A percentile compares a stretch with the other conserved stretches of the same genome.
phyloP scores from a whole-genome alignment of 2,329 filamentous ascomycete species.

The Pseudovirgaria hyperparasitica region DNA sequence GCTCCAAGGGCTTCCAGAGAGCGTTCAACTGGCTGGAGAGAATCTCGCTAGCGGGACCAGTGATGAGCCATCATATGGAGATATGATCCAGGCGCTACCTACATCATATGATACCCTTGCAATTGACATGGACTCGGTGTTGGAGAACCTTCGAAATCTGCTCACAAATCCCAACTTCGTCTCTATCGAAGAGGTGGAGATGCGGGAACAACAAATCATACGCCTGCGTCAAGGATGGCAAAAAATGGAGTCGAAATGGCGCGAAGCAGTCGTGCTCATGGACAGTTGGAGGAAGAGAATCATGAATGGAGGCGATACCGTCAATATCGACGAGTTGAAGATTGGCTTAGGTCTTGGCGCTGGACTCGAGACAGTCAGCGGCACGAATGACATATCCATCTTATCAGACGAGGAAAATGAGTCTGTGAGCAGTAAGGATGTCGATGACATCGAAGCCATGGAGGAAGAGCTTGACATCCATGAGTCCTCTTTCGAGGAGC shows the following conservation, averaged over 20 bases:
- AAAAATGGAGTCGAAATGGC: constrained; percentile 85
- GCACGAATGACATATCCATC: constrained; percentile 5
- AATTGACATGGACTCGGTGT: constrained; percentile 58
- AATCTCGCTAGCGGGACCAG: constrained; percentile 15
- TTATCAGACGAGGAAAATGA: constrained; percentile 25
- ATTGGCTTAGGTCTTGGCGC: constrained; percentile 50
- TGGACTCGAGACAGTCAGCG: constrained; percentile 18
- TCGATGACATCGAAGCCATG: constrained; percentile 9
- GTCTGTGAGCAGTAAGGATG: constrained; percentile 14
- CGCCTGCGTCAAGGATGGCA: constrained; percentile 77
- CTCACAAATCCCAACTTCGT: constrained; percentile 95
- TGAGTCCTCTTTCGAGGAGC: constrained; percentile 5
- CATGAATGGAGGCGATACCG: constrained; percentile 53
- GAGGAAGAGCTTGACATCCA: constrained; percentile 2
- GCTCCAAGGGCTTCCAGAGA: constrained; percentile 40
- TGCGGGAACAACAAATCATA: constrained; percentile 83
- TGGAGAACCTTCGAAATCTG: constrained; percentile 70
- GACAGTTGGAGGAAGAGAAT: constrained; percentile 83
- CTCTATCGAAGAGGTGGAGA: constrained; percentile 81
- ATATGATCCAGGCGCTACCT: constrained; percentile 34
- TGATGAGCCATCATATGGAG: constrained; percentile 19
- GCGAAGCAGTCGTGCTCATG: constrained; percentile 80
- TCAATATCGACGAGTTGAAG: constrained; percentile 48
- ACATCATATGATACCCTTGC: constrained; percentile 57
- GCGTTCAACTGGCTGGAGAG: constrained; percentile 12